Base-by-base conservation (phyloP, 768 basidiomycete species). In the Boletus patriciae region DNA sequence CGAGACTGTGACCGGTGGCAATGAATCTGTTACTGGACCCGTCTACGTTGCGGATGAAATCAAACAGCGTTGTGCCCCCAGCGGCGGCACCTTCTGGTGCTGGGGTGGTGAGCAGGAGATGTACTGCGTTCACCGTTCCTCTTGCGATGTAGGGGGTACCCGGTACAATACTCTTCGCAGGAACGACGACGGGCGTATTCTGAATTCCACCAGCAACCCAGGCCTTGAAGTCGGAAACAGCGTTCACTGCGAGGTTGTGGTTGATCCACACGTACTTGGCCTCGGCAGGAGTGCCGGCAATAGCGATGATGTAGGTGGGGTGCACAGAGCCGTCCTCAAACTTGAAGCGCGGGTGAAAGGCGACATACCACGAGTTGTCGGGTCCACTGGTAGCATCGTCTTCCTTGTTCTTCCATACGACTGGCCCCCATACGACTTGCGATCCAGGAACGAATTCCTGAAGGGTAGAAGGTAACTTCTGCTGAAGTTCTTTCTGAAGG, bases 341-440 rank as follows among this genome's bases (percentile, higher is more conserved):
- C 46, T 29, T 0, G 40, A 61, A 42, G 18, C 2, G 6, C 0
- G 62, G 62, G 18, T 63, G 46, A 18, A 31, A 37, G n/a, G 61
- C 61, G 11, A 66, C 3, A 27, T 52, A 66, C 56, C 55, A 60
- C 6, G 65, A 46, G 43, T 66, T 63, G 15, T 55, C 61, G 9
- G 61, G 64, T 1, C 58, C 57, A 9, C 50, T 55, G 4, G 15
- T 7, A 11, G 1, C 23, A 0, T 46, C 21, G 6, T 46, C 58
- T 21, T 61, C 51, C 3, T 29, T 12, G 18, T 38, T 27, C 47
- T 66, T 66, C 53, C 61, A 63, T 11, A 60, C 53, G 16, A 57
- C 50, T 4, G 61, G 64, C 2, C 64, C 55, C 57, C 55, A 62
- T 15, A 51, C 56, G 15, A 63, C 19, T 19, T 42, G 3, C 60